A percentile compares a stretch with the other conserved stretches of the same genome.
Evolutionary conservation across 768 basidiomycete genomes (phyloP).

Genomic region (Dacryopinax primogenitus): DNA sequence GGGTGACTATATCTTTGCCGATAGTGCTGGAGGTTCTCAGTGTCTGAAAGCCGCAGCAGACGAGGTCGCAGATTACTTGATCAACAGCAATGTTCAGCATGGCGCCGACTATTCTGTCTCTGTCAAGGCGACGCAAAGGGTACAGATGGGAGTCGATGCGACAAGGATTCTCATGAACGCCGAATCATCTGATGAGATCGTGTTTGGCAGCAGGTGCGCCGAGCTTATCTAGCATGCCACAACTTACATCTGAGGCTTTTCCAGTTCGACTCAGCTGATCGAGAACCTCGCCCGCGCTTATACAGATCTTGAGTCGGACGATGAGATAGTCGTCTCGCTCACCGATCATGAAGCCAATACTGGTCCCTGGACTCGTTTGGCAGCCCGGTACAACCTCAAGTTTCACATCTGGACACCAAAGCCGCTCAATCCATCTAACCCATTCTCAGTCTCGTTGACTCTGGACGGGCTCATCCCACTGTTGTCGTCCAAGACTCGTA

Average conservation of each 20-base stretch:
- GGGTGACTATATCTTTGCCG: constrained; percentile 51
- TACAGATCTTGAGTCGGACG: constrained; percentile 39
- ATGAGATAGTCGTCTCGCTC: constrained; percentile 60
- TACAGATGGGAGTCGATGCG: constrained; percentile 38
- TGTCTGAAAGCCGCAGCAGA: constrained; percentile 42
- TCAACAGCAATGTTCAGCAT: constrained; percentile 54
- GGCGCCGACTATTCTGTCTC: constrained; percentile 55
- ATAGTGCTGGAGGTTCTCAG: constrained; percentile 69
- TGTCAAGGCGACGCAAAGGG: constrained; percentile 39
- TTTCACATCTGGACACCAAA: constrained; percentile 49
- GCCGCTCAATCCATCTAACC: constrained; percentile 40
- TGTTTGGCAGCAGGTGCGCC: constrained; percentile 38
- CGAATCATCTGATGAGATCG: constrained; percentile 46
- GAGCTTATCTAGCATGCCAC: background rate
- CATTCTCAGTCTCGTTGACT: constrained; percentile 49
- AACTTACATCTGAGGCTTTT: background rate
- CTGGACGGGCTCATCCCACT: constrained; percentile 47
- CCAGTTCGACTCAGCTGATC: constrained; percentile 47
- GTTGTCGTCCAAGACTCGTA: constrained; percentile 49
- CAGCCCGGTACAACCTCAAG: constrained; percentile 40
- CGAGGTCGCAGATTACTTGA: constrained; percentile 51
- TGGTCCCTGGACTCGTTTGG: constrained; percentile 66
- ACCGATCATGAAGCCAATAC: constrained; percentile 72
- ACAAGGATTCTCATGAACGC: constrained; percentile 55
- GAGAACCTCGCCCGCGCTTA: constrained; percentile 59